Evolutionary conservation across 176 grass and related monocot species (phyloP).

Genomic region (Oryza rufipogon): DNA sequence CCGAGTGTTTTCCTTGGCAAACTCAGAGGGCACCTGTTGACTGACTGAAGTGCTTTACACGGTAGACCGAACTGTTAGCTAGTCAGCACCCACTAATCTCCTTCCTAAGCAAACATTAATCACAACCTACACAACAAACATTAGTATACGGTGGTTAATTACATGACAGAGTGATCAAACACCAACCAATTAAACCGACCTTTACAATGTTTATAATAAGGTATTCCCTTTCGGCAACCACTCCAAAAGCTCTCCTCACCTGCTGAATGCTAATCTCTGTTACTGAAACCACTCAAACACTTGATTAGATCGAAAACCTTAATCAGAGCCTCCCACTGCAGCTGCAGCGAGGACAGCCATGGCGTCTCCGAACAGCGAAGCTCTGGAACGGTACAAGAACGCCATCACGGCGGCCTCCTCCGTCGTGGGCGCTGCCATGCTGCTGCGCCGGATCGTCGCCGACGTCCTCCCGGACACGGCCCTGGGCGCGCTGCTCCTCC

Average conservation of each 20-base stretch:
- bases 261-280: not conserved
- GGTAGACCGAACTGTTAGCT: not conserved
- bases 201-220: not conserved
- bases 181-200: conserved; percentile 26
- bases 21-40: not conserved
- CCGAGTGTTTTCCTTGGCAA: not conserved
- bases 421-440: conserved; percentile 45
- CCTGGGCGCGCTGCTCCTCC: conserved; percentile 50
- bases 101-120: not conserved
- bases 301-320: conserved; percentile 2
- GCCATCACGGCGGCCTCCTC: conserved; percentile 44
- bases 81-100: not conserved
- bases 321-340: not conserved
- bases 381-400: conserved; percentile 48
- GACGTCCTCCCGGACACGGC: conserved; percentile 39
- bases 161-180: not conserved
- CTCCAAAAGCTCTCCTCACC: not conserved
- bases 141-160: not conserved
- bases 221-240: not conserved
- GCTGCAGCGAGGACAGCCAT: not conserved
- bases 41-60: not conserved
- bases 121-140: not conserved
- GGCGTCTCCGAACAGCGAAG: conserved; percentile 31
- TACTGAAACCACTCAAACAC: not conserved
- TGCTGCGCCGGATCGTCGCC: conserved; percentile 45